A percentile compares a stretch with the other conserved stretches of the same genome.
phyloP scores from a whole-genome alignment of 208 protist species.

The Zelonia costaricensis region DNA sequence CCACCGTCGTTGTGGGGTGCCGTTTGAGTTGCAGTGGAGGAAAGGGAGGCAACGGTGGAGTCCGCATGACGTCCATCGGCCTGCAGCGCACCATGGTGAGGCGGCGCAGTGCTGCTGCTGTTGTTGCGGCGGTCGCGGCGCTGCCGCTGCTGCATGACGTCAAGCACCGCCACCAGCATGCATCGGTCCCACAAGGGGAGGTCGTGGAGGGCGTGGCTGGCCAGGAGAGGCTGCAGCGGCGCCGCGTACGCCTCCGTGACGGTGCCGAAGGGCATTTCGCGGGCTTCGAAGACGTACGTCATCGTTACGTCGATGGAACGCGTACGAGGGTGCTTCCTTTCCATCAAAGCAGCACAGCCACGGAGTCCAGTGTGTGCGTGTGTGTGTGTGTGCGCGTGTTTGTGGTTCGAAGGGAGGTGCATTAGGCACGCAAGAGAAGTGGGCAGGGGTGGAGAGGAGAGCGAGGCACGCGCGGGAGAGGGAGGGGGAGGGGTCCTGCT shows the following conservation, averaged over 20 bases:
- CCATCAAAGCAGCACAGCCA: too few species aligned
- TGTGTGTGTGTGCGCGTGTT: background rate
- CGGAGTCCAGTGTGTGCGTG: background rate
- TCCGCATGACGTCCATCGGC: too few species aligned
- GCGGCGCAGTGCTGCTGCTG: background rate
- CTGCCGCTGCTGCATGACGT: constrained; percentile 48
- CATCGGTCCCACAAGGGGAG: constrained; percentile 65
- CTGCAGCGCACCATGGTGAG: too few species aligned
- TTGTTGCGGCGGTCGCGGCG: background rate
- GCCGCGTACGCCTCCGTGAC: constrained; percentile 31
- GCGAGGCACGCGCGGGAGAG: too few species aligned
- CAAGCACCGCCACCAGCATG: constrained; percentile 53
- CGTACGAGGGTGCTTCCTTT: too few species aligned
- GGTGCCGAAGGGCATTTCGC: constrained; percentile 51
- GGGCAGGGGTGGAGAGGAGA: too few species aligned
- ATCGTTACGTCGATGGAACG: constrained; percentile 34
- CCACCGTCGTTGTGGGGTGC: too few species aligned
- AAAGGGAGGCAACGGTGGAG: too few species aligned
- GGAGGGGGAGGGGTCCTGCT: too few species aligned
- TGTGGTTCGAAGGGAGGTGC: too few species aligned
- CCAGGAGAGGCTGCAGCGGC: constrained; percentile 1
- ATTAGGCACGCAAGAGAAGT: too few species aligned
- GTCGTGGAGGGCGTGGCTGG: constrained; percentile 8
- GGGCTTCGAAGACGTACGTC: constrained; percentile 79
- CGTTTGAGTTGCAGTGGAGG: too few species aligned